phyloP scores from a whole-genome alignment of 2,329 filamentous ascomycete genomes.

The Diaporthe sp. region DNA sequence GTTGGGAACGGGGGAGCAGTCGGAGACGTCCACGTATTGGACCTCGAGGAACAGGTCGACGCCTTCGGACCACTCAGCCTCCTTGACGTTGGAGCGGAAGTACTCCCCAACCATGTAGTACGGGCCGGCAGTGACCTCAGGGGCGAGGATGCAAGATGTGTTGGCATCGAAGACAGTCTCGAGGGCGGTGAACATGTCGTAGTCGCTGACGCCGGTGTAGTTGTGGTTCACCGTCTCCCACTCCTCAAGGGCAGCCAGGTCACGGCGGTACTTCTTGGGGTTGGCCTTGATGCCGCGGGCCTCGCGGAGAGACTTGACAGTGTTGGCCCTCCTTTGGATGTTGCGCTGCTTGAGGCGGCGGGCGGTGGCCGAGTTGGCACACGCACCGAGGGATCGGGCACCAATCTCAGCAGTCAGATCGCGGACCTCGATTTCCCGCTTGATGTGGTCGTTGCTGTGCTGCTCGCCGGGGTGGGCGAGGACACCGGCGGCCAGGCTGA shows the following conservation, averaged over 20 bases:
- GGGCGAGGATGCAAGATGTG: conserved; percentile 53
- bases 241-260: conserved; percentile 50
- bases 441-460: conserved; percentile 49
- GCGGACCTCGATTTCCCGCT: conserved; percentile 52
- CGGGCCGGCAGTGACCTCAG: conserved; percentile 53
- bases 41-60: conserved; percentile 58
- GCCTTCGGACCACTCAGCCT: conserved; percentile 55
- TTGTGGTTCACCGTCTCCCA: conserved; percentile 55
- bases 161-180: conserved; percentile 53
- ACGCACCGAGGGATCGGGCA: conserved; percentile 46
- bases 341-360: conserved; percentile 57
- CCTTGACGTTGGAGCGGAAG: conserved; percentile 60
- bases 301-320: conserved; percentile 55
- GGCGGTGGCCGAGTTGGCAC: conserved; percentile 53
- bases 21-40: conserved; percentile 52
- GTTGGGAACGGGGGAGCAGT: conserved; percentile 58
- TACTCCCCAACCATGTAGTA: conserved; percentile 60
- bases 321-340: conserved; percentile 56
- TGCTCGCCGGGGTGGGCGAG: conserved; percentile 52
- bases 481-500: conserved; percentile 45
- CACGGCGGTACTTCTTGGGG: conserved; percentile 51
- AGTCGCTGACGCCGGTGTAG: conserved; percentile 47
- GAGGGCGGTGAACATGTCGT: conserved; percentile 51
- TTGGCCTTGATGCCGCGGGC: conserved; percentile 52
- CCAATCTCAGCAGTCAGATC: conserved; percentile 50